These are phyloP conservation scores for Rhizodiscina lignyota DNA, from an alignment of 495 filamentous ascomycete species.

Conservation along the genomic window DNA sequence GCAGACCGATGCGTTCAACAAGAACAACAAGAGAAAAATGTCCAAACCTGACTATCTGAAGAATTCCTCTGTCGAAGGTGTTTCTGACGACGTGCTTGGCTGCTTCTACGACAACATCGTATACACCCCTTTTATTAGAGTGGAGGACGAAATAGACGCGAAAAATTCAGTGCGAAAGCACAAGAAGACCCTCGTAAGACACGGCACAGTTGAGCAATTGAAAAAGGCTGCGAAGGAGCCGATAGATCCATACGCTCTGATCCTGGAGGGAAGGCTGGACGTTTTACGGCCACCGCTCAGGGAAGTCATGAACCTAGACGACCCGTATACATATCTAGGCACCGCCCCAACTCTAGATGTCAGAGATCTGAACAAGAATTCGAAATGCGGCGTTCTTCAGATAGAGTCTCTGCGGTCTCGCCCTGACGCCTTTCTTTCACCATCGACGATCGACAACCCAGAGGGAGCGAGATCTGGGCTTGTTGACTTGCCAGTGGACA, in stretches of 20 bases:
- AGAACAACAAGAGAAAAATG: constrained; percentile 99
- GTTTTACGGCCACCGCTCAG: constrained; percentile 67
- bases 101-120: constrained; percentile 98
- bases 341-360: constrained; percentile 58
- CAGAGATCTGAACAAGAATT: constrained; percentile 55
- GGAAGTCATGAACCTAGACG: constrained; percentile 82
- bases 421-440: constrained; percentile 86
- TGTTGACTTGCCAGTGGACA: constrained; percentile 93
- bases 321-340: constrained; percentile 78
- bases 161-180: constrained; percentile 51
- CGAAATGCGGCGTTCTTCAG: constrained; percentile 77
- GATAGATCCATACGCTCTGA: constrained; percentile 86
- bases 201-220: constrained; percentile 45
- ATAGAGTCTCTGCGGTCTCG: constrained; percentile 86
- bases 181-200: constrained; percentile 49
- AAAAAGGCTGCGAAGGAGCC: constrained; percentile 59
- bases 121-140: constrained; percentile 93
- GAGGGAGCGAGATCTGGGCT: constrained; percentile 80
- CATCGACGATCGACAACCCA: constrained; percentile 66
- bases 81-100: constrained; percentile 79
- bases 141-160: constrained; percentile 78
- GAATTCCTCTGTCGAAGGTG: constrained; percentile 69
- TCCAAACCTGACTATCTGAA: constrained; percentile 90
- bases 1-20: constrained; percentile 97
- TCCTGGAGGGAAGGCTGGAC: constrained; percentile 76